Evolutionary conservation across 225 moss, liverwort and hornwort species (phyloP), one percentile per base, ranked within the genome.

Genomic region (Lunularia cruciata): DNA sequence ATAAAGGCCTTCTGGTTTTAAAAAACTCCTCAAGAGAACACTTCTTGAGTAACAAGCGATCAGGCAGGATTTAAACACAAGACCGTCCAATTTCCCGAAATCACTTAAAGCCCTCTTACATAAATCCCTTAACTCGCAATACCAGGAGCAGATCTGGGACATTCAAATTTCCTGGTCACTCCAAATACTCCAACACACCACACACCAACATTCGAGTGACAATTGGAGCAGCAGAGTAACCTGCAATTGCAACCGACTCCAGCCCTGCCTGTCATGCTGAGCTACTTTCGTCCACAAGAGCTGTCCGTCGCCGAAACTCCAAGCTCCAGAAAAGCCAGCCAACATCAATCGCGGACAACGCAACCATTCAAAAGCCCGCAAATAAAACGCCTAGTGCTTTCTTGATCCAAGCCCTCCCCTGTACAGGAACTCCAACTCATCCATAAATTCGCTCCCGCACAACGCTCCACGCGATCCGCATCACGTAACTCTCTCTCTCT

Each of bases 221-320:
- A 42, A 64, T 31, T 47, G 45, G 8, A 45, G 30, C 16, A 18
- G 3, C 16, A 18, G 3, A 64, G 27, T n/a, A 31, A 64, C 46
- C 63, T 45, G 45, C 27, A 46, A 64, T 64, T 30, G 16, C 13
- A 64, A 64, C 63, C 46, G 12, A 30, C 63, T 28, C 40, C 40
- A 6, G 40, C 8, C 40, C 26, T 5, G 5, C 61, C 26, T 61
- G 12, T 61, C 61, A 61, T 61, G 7, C 39, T 11, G 38, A 61
- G 61, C 25, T 61, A 61, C 61, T 25, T 25, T 13, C 39, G 22
- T 22, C 22, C 39, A 61, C 4, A 61, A 39, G 61, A 11, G 25
- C 61, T 13, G 39, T 23, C 61, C 26, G 61, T 61, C 61, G 39
- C 23, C 39, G 14, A 40, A 40, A 26, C 38, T 40, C 61, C 40